Evolutionary conservation across 495 filamentous ascomycete genomes (phyloP), one percentile per base, ranked within the genome.

Genomic region (Daldinia childiae): DNA sequence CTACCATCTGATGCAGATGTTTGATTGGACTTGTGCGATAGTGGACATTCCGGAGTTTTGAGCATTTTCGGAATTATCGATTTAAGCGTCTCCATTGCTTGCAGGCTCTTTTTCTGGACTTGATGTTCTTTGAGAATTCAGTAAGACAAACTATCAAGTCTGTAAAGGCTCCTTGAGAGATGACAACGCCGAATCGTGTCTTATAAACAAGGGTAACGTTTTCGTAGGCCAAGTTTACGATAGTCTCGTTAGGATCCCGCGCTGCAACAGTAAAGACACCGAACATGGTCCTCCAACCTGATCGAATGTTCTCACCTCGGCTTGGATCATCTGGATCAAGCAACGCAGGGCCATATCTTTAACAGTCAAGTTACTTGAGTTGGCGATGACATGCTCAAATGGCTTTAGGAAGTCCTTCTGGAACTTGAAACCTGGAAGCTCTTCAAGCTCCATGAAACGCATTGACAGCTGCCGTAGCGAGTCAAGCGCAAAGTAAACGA

Each of bases 261-360:
- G 95, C 95, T 19, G 95, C 96, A 27, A 97, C 92, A 3, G 95
- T 97, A 78, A 99, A 98, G 39, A 97, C 96, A 9, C 94, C 95
- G 82, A 99, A 98, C 94, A 99, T 98, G 12, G 95, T 98, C 79
- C 95, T 90, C 95, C 95, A 99, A 30, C 95, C 95, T 17, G 94
- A 97, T 11, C 94, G 90, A 72, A 99, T 98, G 70, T 98, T 98
- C 73, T 97, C 89, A 8, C 95, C 95, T 68, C 92, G 87, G 95
- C 94, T 80, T 98, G 96, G 45, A 99, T 94, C 95, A 99, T 99
- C 79, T 99, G 95, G 62, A 96, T 95, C 60, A 99, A 83, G 77
- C 96, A 99, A n/a, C 93, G 88, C 12, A 99, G 85, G 34, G 96
- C 93, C 93, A 98, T 97, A 74, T 99, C 95, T 78, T 99, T 99